Evolutionary conservation across 345 rosid genomes (phyloP).

Genomic region (Eucalyptus microcorys): DNA sequence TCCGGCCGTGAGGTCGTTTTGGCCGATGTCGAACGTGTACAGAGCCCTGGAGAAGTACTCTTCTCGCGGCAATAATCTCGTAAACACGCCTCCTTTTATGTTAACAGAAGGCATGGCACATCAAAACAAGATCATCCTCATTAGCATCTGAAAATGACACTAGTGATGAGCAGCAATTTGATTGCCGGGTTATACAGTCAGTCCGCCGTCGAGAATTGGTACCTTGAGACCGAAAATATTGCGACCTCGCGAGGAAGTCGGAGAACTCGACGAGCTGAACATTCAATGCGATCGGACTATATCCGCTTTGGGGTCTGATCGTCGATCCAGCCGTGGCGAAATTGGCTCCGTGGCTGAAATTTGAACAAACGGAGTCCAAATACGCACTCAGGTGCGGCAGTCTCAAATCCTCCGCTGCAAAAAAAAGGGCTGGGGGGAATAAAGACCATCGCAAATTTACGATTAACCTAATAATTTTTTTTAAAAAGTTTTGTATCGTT

Average conservation of each 20-base stretch:
- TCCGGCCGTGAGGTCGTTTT: conserved; percentile 60
- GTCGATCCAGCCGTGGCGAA: conserved; percentile 83
- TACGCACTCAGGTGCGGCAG: conserved; percentile 46
- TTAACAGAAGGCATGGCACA: neutral
- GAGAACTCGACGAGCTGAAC: conserved; percentile 54
- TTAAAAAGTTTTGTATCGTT: neutral
- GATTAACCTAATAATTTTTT: too few relatives aligned
- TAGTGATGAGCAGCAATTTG: neutral
- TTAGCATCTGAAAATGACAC: neutral
- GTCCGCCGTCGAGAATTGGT: neutral
- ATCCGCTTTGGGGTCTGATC: conserved; percentile 34
- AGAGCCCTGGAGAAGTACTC: conserved; percentile 31
- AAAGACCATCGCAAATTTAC: neutral
- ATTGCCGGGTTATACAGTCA: neutral
- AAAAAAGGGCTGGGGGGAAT: neutral
- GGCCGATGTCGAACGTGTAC: conserved; percentile 62
- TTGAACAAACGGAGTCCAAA: conserved; percentile 52
- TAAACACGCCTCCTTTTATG: conserved; percentile 17
- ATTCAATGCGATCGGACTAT: conserved; percentile 62
- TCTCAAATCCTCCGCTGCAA: conserved; percentile 37
- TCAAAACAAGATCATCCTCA: neutral
- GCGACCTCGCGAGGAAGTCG: conserved; percentile 34
- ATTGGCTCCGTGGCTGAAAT: conserved; percentile 76
- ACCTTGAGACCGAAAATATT: conserved; percentile 29
- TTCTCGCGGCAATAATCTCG: conserved; percentile 30